Percentiles rank a stretch among this genome's conserved stretches.
Evolutionary conservation across 1,139 yeast species (phyloP).

Genomic region (Geotrichum carabidarum): DNA sequence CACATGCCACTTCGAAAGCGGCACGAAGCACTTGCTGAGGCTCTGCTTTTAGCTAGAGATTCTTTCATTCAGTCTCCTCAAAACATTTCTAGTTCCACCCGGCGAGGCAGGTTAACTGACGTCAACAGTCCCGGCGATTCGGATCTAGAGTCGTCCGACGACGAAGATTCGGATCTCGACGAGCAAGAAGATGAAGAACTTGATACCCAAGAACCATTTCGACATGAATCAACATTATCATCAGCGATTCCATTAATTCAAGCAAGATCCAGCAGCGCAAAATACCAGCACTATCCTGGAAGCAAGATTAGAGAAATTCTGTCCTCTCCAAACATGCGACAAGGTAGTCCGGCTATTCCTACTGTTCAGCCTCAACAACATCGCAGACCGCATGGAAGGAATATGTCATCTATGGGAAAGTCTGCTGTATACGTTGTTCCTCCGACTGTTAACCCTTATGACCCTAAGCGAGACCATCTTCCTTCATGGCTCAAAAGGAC

Average conservation of each 20-base stretch:
- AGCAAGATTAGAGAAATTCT: too few relatives aligned
- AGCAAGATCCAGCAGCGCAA: constrained; percentile 3
- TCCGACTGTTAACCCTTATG: constrained; percentile 5
- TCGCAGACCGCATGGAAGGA: neutral
- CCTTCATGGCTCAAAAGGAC: constrained; percentile 7
- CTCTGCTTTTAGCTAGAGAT: constrained; percentile 10
- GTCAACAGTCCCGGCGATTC: neutral
- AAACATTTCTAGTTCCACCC: neutral
- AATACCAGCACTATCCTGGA: neutral
- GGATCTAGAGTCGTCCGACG: neutral
- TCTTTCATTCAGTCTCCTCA: constrained; percentile 2
- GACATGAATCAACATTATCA: neutral
- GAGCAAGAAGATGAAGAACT: neutral
- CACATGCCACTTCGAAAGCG: neutral
- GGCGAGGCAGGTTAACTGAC: neutral
- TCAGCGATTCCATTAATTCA: neutral
- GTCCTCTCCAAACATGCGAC: neutral
- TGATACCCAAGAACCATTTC: neutral
- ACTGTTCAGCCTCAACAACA: neutral
- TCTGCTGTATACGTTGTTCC: neutral
- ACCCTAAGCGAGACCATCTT: constrained; percentile 10
- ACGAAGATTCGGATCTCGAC: neutral
- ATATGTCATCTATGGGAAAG: neutral
- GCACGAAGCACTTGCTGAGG: constrained; percentile 11
- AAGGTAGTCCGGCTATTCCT: neutral